phyloP scores from a whole-genome alignment of 495 filamentous ascomycete genomes.

The Annulohypoxylon bovei region DNA sequence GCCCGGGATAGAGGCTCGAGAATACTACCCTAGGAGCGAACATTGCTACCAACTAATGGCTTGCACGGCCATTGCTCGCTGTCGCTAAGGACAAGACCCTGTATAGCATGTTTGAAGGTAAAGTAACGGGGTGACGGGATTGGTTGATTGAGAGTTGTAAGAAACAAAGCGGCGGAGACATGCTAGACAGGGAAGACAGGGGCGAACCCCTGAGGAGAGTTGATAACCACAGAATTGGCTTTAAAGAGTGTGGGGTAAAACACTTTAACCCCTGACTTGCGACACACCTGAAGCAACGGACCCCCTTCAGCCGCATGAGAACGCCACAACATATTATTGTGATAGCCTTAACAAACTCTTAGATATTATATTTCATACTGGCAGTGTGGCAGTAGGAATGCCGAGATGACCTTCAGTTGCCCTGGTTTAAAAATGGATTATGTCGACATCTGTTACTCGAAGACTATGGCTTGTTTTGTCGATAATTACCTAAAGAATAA shows the following conservation, averaged over 20 bases:
- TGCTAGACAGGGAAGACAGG: slow-evolving; percentile 9
- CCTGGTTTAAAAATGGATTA: neutral
- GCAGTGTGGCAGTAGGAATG: neutral
- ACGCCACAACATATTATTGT: slow-evolving; percentile 23
- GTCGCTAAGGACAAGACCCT: slow-evolving; percentile 40
- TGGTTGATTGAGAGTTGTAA: slow-evolving; percentile 38
- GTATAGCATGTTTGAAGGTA: slow-evolving; percentile 54
- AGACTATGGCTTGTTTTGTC: neutral
- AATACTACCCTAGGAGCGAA: slow-evolving; percentile 17
- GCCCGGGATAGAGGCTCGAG: slow-evolving; percentile 3
- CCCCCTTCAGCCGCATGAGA: slow-evolving; percentile 39
- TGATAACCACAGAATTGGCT: slow-evolving; percentile 35
- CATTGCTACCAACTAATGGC: slow-evolving; percentile 14
- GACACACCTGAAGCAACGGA: slow-evolving; percentile 59
- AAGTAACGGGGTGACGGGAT: slow-evolving; percentile 42
- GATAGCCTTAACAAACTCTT: neutral
- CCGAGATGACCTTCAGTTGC: neutral
- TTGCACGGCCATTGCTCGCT: slow-evolving; percentile 27
- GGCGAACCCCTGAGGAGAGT: slow-evolving; percentile 21
- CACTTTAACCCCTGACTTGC: slow-evolving; percentile 57
- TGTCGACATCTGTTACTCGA: neutral
- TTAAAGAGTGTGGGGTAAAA: slow-evolving; percentile 44
- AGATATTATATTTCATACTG: neutral
- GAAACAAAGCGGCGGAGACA: slow-evolving; percentile 31
- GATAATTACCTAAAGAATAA: neutral